Evolutionary conservation across 2,329 filamentous ascomycete genomes (phyloP).

Genomic region (Colletotrichum salicis): DNA sequence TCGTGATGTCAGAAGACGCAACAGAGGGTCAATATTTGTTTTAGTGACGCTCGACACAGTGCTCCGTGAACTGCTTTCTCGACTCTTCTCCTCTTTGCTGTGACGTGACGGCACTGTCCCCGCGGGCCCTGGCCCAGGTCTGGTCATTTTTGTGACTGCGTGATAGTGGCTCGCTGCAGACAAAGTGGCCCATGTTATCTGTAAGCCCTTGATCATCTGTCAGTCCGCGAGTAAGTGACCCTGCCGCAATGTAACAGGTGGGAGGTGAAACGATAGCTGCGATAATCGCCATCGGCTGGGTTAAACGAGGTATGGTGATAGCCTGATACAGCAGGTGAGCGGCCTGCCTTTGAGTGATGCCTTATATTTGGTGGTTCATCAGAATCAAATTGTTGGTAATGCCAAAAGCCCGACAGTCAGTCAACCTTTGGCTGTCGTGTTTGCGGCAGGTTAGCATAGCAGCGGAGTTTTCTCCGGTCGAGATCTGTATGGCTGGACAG

Average conservation of each 20-base stretch:
- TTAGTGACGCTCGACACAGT: neutral
- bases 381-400: neutral
- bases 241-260: neutral
- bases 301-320: neutral
- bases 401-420: neutral
- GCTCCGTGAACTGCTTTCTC: neutral
- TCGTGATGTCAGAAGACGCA: neutral
- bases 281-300: neutral
- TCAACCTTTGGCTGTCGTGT: neutral
- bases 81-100: neutral
- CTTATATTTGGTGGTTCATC: neutral
- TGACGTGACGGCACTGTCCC: neutral
- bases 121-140: neutral
- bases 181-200: neutral
- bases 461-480: conserved; percentile 26
- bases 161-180: neutral
- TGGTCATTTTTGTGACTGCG: neutral
- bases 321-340: neutral
- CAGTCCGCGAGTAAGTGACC: neutral
- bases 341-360: neutral
- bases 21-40: neutral
- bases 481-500: neutral
- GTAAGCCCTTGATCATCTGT: neutral
- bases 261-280: neutral
- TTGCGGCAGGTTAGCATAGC: neutral